Evolutionary conservation across 2,329 filamentous ascomycete genomes (phyloP), one percentile per base, ranked within the genome.

Genomic region (Scedosporium boydii): DNA sequence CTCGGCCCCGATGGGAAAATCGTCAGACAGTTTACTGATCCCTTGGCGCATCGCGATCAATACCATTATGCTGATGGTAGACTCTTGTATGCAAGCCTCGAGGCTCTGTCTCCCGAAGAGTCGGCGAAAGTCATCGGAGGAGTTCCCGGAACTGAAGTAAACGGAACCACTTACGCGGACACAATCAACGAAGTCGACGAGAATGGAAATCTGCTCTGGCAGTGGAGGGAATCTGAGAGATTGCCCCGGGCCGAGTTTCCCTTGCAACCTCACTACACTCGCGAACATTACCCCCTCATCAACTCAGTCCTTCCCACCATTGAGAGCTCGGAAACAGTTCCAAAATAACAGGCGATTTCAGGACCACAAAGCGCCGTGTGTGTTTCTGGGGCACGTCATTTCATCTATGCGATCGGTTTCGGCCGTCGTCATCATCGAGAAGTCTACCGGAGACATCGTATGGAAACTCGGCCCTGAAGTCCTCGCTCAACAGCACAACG

Each of bases 231-330:
- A 0, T 71, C 69, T 0, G 65, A 71, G 12, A 44, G 66, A 0
- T 51, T 72, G 3, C 68, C 70, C 0, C 65, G 70, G 4, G 67
- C 66, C 1, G 66, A 71, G 7, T 72, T 63, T 16, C 69, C 69
- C 1, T 67, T 72, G 0, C 70, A 71, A 44, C 55, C 69, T 10
- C 70, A 71, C 48, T 72, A 71, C 58, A 72, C 69, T 0, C 63
- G 69, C 2, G 70, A 71, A n/a, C 69, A 71, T 14, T 72, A 72
- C 12, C 70, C 69, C 0, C 68, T 71, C 0, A 71, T 72, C 64
- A 71, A 72, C 63, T 68, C 69, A 0, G 68, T 71, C 1, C n/a
- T 69, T 0, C 69, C 70, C 0, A 64, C n/a, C n/a, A n/a, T n/a
- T n/a, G n/a, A n/a, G n/a, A n/a, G n/a, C n/a, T n/a, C n/a, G n/a